Conservation (phyloP, 83 land plant species). For the Thuja plicata region DNA sequence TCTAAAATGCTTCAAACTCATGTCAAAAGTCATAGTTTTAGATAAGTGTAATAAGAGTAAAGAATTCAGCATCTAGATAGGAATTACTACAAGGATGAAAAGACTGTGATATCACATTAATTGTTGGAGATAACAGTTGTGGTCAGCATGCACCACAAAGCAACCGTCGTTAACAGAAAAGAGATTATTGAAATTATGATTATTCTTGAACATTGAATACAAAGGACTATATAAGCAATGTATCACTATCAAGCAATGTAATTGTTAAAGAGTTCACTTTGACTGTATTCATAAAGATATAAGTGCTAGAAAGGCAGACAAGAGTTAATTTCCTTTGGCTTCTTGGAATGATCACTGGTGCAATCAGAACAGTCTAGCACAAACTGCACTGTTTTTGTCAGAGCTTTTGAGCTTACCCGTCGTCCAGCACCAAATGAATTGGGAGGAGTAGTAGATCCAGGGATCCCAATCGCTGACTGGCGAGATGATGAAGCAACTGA, state of each 20-base stretch:
- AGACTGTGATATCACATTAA: neutral
- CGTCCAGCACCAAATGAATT: constrained; percentile 20
- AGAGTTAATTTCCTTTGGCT: constrained; percentile 16
- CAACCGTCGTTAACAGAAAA: neutral
- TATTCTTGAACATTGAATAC: neutral
- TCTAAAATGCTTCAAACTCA: neutral
- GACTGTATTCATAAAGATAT: neutral
- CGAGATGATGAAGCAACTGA: constrained; percentile 18
- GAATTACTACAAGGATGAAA: neutral
- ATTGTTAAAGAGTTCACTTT: neutral
- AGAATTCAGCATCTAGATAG: neutral
- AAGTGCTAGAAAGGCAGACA: constrained; percentile 15
- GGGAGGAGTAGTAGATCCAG: constrained; percentile 24
- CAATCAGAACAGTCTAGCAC: constrained; percentile 20
- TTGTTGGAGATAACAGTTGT: neutral
- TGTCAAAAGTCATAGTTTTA: neutral
- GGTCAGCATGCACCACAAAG: neutral
- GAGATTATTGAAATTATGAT: neutral
- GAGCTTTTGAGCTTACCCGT: constrained; percentile 28
- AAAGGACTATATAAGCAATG: neutral
- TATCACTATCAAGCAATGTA: neutral
- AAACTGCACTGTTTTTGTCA: constrained; percentile 20
- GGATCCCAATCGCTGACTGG: constrained; percentile 14
- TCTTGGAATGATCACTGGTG: constrained; percentile 22
- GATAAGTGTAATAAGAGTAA: neutral